Evolutionary conservation across 768 basidiomycete genomes (phyloP).

Genomic region (Xerocomellus chrysenteron): DNA sequence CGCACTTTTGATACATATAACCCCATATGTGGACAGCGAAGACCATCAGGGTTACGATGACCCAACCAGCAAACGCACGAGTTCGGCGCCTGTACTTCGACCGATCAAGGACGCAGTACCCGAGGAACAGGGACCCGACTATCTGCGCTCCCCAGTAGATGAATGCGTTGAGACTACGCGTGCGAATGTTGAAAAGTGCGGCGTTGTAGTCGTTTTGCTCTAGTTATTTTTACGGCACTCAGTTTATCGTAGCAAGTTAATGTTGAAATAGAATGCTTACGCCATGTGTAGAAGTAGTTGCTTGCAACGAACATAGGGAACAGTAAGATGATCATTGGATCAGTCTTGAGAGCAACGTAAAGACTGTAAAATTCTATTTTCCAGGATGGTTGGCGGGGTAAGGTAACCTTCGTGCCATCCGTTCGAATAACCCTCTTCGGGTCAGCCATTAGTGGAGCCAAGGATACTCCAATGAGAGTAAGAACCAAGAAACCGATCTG

Average conservation of each 20-base stretch:
- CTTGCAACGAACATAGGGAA: slow-evolving; percentile 87
- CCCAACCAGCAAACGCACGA: slow-evolving; percentile 73
- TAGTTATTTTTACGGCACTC: slow-evolving; percentile 29
- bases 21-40: slow-evolving; percentile 75
- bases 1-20: slow-evolving; percentile 71
- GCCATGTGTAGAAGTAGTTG: slow-evolving; percentile 88
- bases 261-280: slow-evolving; percentile 39
- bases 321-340: slow-evolving; percentile 69
- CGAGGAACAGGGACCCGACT: slow-evolving; percentile 69
- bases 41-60: slow-evolving; percentile 57
- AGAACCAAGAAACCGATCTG: slow-evolving; percentile 77
- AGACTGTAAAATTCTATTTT: slow-evolving; percentile 70
- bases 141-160: slow-evolving; percentile 83
- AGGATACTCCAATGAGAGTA: slow-evolving; percentile 62
- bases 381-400: slow-evolving; percentile 72
- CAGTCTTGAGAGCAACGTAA: slow-evolving; percentile 63
- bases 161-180: slow-evolving; percentile 72
- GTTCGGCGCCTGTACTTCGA: slow-evolving; percentile 54
- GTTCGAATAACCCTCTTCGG: slow-evolving; percentile 72
- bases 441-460: slow-evolving; percentile 70
- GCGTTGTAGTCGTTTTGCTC: slow-evolving; percentile 81
- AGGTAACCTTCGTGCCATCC: slow-evolving; percentile 67
- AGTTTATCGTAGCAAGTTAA: not conserved
- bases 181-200: slow-evolving; percentile 78
- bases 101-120: slow-evolving; percentile 60